A percentile compares a stretch with the other conserved stretches of the same genome.
Evolutionary conservation across 306 rosid species (phyloP).

Genomic region (Begonia masoniana): DNA sequence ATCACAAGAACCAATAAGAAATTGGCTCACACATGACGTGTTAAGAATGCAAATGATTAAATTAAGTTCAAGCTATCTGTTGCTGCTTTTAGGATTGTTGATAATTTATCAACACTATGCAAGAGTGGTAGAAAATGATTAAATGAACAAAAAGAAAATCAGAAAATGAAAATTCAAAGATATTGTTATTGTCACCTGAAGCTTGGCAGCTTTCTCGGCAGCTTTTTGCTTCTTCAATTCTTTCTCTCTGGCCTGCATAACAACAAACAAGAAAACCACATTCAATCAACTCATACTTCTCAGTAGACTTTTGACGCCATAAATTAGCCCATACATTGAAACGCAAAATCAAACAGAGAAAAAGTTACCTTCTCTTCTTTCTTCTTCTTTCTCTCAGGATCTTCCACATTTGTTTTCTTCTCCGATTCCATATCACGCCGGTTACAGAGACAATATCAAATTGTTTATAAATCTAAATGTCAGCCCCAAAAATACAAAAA

Average conservation of each 20-base stretch:
- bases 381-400: slow-evolving; percentile 87
- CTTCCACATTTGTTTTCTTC: slow-evolving; percentile 32
- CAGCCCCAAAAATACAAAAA: background rate
- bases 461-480: background rate
- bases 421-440: slow-evolving; percentile 16
- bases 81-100: too few relatives aligned
- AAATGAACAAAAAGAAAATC: slow-evolving; percentile 1
- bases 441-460: background rate
- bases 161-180: background rate
- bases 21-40: background rate
- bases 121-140: slow-evolving; percentile 2
- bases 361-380: slow-evolving; percentile 71
- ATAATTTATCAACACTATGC: background rate
- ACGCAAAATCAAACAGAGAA: background rate
- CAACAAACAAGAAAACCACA: background rate
- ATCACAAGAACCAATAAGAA: too few relatives aligned
- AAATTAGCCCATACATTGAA: background rate
- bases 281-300: background rate
- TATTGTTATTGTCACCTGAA: slow-evolving; percentile 32
- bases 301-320: background rate
- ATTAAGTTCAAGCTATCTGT: too few relatives aligned
- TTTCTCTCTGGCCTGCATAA: slow-evolving; percentile 75
- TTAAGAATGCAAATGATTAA: slow-evolving; percentile 5
- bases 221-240: slow-evolving; percentile 75
- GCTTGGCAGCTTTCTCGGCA: slow-evolving; percentile 58